Percentiles rank a stretch among this genome's conserved stretches.
phyloP scores from a whole-genome alignment of 805 yeast genomes.

The Starmerella powellii region DNA sequence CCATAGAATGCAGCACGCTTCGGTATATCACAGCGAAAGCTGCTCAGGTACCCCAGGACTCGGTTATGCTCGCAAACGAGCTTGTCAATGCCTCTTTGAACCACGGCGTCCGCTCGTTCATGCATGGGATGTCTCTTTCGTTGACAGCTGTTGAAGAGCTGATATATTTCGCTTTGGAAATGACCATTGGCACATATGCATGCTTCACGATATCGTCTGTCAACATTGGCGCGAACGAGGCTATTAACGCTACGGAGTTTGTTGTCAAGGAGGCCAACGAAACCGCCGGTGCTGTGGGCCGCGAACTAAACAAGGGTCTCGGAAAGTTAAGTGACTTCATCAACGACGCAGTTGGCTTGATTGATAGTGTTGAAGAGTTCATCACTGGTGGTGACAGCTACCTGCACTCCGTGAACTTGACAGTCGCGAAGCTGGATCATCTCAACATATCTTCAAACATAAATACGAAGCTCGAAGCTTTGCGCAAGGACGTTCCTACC shows the following conservation, averaged over 20 bases:
- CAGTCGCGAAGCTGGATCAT: slow-evolving; percentile 43
- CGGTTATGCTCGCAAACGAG: slow-evolving; percentile 44
- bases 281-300: slow-evolving; percentile 43
- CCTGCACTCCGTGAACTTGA: slow-evolving; percentile 43
- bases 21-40: slow-evolving; percentile 27
- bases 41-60: slow-evolving; percentile 43
- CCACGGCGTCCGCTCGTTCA: slow-evolving; percentile 38
- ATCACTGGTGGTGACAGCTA: slow-evolving; percentile 39
- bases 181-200: slow-evolving; percentile 75
- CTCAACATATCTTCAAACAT: slow-evolving; percentile 53
- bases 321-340: slow-evolving; percentile 46
- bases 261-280: slow-evolving; percentile 50
- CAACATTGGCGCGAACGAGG: slow-evolving; percentile 59
- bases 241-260: slow-evolving; percentile 58
- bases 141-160: slow-evolving; percentile 49
- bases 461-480: slow-evolving; percentile 40
- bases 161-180: slow-evolving; percentile 51
- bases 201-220: slow-evolving; percentile 68
- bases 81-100: slow-evolving; percentile 41
- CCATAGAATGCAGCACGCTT: slow-evolving; percentile 35
- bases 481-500: slow-evolving; percentile 48
- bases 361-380: slow-evolving; percentile 42
- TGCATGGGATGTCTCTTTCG: slow-evolving; percentile 35
- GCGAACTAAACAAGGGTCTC: slow-evolving; percentile 55
- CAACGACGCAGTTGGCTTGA: slow-evolving; percentile 43